Conservation (phyloP, 495 filamentous ascomycete genomes). For the Penicillium flavigenum region DNA sequence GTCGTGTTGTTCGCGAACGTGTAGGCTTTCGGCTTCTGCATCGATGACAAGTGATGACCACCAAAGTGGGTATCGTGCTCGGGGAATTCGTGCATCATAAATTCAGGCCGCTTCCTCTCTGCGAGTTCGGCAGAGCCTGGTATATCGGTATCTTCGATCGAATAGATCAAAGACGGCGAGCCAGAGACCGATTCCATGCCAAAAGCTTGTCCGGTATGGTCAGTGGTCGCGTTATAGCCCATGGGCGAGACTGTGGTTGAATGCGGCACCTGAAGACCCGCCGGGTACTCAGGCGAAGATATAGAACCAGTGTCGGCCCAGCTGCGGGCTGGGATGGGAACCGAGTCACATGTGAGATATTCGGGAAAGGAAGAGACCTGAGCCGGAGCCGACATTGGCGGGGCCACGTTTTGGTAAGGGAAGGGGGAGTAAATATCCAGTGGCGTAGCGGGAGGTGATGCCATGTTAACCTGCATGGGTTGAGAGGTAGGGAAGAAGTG, state of each 20-base stretch:
- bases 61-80: conserved; percentile 42
- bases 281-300: conserved; percentile 44
- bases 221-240: conserved; percentile 33
- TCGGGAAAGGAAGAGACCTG: conserved; percentile 47
- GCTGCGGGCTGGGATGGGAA: conserved; percentile 39
- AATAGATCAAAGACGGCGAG: conserved; percentile 40
- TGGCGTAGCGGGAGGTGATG: conserved; percentile 49
- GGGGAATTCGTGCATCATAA: conserved; percentile 46
- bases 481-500: conserved; percentile 45
- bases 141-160: conserved; percentile 38
- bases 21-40: conserved; percentile 44
- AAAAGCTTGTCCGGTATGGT: conserved; percentile 28
- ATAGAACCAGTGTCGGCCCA: conserved; percentile 45
- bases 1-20: conserved; percentile 46
- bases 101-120: conserved; percentile 40
- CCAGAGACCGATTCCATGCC: conserved; percentile 31
- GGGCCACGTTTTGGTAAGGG: conserved; percentile 39
- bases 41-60: conserved; percentile 40
- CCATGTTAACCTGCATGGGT: conserved; percentile 48
- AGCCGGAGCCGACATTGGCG: conserved; percentile 49
- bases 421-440: conserved; percentile 43
- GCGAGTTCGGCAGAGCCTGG: conserved; percentile 25
- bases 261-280: conserved; percentile 35
- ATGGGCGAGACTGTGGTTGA: conserved; percentile 39
- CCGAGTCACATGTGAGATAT: conserved; percentile 34